Evolutionary conservation across 2,329 filamentous ascomycete species (phyloP).

Genomic region (Meredithiella fracta): DNA sequence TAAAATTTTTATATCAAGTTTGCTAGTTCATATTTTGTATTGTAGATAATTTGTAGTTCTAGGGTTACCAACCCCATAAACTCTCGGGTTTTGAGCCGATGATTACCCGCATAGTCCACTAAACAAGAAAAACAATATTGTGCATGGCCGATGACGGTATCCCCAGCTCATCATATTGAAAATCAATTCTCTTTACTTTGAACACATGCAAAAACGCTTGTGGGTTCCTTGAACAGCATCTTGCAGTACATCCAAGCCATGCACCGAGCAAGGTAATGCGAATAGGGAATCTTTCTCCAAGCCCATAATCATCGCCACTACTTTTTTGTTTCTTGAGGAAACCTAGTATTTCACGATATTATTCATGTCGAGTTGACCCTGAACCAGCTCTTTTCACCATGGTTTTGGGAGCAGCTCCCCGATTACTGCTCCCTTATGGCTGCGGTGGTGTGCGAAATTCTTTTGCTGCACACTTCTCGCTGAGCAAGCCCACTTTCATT

Average conservation of each 20-base stretch:
- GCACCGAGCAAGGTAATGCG: constrained; percentile 7
- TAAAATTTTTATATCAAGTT: not conserved
- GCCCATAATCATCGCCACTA: not conserved
- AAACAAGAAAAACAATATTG: not conserved
- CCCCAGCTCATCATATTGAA: not conserved
- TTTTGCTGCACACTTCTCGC: not conserved
- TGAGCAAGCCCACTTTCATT: not conserved
- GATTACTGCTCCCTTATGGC: constrained; percentile 28
- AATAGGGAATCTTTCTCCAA: constrained; percentile 11
- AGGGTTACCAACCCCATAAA: too few species aligned
- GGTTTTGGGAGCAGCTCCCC: constrained; percentile 33
- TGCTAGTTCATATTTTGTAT: too few species aligned
- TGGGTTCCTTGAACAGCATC: not conserved
- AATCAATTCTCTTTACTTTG: not conserved
- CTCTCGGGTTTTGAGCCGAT: too few species aligned
- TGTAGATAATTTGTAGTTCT: too few species aligned
- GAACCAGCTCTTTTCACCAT: constrained; percentile 23
- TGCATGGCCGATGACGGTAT: constrained; percentile 1
- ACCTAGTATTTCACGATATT: not conserved
- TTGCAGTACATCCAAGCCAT: constrained; percentile 2
- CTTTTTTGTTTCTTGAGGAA: not conserved
- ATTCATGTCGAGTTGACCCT: constrained; percentile 4
- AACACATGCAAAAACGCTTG: not conserved
- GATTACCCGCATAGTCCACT: not conserved
- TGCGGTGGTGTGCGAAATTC: constrained; percentile 3